Base-by-base conservation (phyloP, 768 basidiomycete genomes). In the Sporobolomyces pararoseus region DNA sequence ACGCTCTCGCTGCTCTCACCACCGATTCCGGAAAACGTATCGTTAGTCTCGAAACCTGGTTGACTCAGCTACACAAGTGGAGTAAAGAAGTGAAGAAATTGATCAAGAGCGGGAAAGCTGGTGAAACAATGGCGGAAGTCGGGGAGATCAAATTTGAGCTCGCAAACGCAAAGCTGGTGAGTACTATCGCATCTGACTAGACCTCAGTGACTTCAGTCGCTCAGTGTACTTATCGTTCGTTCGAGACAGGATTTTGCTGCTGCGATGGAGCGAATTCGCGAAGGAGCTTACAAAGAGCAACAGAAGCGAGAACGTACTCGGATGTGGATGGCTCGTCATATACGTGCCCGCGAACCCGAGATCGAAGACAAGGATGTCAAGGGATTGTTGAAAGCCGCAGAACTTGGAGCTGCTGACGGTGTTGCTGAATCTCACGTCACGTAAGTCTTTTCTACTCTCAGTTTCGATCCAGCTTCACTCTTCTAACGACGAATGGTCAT, bases 231-330 rank as follows among this genome's bases (percentile, higher is more conserved):
- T 49, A 42, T 37, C n/a, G 17, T 47, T 5, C 31, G 31, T 12
- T 14, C 6, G 9, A 42, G 47, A 16, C 50, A 69, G 67, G 72
- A 73, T 59, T 73, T 73, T 37, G 67, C 65, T 14, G 65, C 65
- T 21, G 67, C 67, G 12, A 66, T 69, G 65, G 72, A 73, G 32
- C 31, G 72, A 21, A 69, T 73, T 57, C 64, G 72, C 19, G 72
- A 73, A 27, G 72, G 67, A 6, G 72, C 72, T 0, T 65, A 47
- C 39, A 58, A 66, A 37, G 72, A 73, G 37, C 59, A 66, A 35
- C 39, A 59, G 25, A 63, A 65, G 4, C 53, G 65, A 12, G 54
- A 71, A 47, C 35, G 65, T 21, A 53, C 61, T 1, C 46, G 65
- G 1, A 51, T 66, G 32, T 71, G 61, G 65, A 66, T 66, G 65